Conservation (phyloP, 2,329 filamentous ascomycete species). For the Calonectria naviculata region DNA sequence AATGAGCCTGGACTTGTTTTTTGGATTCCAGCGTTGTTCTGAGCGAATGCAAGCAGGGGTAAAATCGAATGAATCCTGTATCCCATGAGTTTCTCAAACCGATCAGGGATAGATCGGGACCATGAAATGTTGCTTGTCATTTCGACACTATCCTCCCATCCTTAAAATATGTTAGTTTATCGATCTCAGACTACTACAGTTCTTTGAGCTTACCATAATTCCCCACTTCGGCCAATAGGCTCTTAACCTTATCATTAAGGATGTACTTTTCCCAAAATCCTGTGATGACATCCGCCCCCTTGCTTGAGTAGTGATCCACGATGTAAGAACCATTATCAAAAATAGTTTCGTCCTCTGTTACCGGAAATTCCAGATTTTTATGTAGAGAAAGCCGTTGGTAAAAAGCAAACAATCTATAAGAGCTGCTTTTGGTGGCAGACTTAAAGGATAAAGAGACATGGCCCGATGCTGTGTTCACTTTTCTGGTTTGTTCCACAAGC, state of each 20-base stretch:
- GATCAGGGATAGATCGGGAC: neutral
- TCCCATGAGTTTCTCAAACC: neutral
- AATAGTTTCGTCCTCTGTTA: neutral
- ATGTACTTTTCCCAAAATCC: conserved; percentile 15
- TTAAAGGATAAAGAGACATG: neutral
- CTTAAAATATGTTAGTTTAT: neutral
- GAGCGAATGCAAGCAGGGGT: neutral
- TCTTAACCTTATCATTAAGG: neutral
- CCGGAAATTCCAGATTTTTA: conserved; percentile 8
- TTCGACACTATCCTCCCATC: conserved; percentile 19
- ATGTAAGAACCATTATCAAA: conserved; percentile 14
- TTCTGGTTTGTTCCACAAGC: neutral
- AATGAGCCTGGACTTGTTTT: neutral
- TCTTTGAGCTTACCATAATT: conserved; percentile 5
- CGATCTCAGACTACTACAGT: too few relatives aligned
- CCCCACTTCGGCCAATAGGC: neutral
- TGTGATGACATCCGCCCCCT: neutral
- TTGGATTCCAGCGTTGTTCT: conserved; percentile 4
- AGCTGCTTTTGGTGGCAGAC: neutral
- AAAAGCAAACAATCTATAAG: conserved; percentile 9
- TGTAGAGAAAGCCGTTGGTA: neutral
- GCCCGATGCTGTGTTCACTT: neutral
- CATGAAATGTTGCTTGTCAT: conserved; percentile 1
- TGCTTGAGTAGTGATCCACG: conserved; percentile 4
- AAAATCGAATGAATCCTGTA: neutral